Evolutionary conservation across 169 alveolate genomes (phyloP).

Genomic region (Toxoplasma gondii): DNA sequence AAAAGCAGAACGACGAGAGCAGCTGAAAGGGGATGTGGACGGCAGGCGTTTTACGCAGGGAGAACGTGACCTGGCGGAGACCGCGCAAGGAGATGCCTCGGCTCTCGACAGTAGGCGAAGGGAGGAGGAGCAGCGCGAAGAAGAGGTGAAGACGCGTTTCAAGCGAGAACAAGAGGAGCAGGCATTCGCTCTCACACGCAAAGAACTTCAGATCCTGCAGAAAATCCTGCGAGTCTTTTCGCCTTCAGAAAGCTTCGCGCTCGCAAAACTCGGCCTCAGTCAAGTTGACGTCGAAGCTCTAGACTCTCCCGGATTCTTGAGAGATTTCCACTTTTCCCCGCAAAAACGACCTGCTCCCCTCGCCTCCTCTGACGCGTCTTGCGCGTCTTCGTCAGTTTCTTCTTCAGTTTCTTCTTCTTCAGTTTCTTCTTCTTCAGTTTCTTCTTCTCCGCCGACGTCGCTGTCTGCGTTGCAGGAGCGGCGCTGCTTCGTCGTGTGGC

Average conservation of each 20-base stretch:
- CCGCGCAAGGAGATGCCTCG: not conserved
- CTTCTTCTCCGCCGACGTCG: not conserved
- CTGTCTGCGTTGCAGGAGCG: not conserved
- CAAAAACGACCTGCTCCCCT: not conserved
- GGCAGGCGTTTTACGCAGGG: too few relatives aligned
- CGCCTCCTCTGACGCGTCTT: not conserved
- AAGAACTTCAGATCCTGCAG: not conserved
- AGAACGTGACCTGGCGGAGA: not conserved
- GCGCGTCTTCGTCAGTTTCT: not conserved
- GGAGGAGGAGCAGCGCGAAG: too few relatives aligned
- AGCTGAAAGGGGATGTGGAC: too few relatives aligned
- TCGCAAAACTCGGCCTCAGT: not conserved
- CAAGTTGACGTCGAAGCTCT: not conserved
- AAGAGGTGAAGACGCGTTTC: too few relatives aligned
- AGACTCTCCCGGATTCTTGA: not conserved
- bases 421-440: not conserved
- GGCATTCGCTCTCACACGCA: not conserved
- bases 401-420: not conserved
- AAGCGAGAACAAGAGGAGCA: not conserved
- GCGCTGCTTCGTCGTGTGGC: not conserved
- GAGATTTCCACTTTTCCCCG: not conserved
- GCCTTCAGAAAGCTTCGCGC: slow-evolving; percentile 27
- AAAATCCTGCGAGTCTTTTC: not conserved
- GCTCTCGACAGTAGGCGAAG: not conserved
- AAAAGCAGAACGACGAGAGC: not conserved